These are phyloP conservation scores for Geranium brycei DNA, from an alignment of 345 rosid genomes.

Conservation along the genomic window DNA sequence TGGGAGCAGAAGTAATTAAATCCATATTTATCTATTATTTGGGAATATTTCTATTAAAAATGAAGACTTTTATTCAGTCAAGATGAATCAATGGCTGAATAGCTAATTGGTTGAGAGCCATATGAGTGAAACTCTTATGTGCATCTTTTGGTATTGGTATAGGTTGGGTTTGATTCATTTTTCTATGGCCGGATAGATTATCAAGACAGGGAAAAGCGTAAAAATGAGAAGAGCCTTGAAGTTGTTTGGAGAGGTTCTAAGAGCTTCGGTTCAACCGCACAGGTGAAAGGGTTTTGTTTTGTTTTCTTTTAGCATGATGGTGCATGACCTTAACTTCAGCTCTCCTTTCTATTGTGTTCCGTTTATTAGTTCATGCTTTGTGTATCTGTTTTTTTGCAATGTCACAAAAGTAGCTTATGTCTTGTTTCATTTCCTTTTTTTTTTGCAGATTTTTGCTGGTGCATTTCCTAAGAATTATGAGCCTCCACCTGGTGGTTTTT, in stretches of 20 bases:
- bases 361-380: background rate
- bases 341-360: background rate
- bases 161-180: conserved; percentile 90
- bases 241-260: conserved; percentile 86
- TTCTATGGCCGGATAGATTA: conserved; percentile 92
- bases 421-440: conserved; percentile 8
- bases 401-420: background rate
- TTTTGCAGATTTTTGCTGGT: conserved; percentile 77
- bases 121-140: background rate
- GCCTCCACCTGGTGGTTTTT: conserved; percentile 82
- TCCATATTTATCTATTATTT: conserved; percentile 6
- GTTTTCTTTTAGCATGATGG: background rate
- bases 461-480: conserved; percentile 87
- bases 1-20: conserved; percentile 67
- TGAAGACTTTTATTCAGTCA: background rate
- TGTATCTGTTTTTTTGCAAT: background rate
- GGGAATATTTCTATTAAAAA: background rate
- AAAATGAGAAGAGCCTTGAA: conserved; percentile 77
- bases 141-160: conserved; percentile 9
- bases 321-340: background rate
- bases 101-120: background rate
- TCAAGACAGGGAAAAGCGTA: conserved; percentile 82
- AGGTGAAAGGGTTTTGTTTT: conserved; percentile 26
- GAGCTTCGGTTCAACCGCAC: conserved; percentile 80
- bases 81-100: background rate